Evolutionary conservation across 108 stramenopile species (phyloP), one percentile per base, ranked within the genome.

Genomic region (Cyclotella sp.): DNA sequence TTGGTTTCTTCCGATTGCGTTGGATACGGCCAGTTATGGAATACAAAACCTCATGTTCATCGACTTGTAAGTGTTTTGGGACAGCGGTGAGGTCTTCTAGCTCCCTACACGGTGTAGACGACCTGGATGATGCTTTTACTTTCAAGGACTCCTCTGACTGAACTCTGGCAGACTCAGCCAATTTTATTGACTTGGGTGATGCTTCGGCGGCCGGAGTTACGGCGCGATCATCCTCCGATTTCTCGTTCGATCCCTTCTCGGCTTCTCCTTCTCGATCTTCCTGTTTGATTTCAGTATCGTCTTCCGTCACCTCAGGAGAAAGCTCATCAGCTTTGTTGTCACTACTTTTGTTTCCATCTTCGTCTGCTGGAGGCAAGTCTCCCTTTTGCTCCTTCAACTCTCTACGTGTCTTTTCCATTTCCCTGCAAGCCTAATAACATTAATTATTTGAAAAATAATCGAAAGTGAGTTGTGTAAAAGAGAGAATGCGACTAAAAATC

Each of bases 331-430:
- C 0, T 46, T 62, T 49, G 26, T 67, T 11, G 0, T 65, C 64
- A 34, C 19, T 34, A 46, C 28, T 34, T n/a, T 44, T 30, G 62
- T 72, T 59, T 58, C 45, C 62, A 13, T 43, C 66, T 10, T 22
- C 40, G 8, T 70, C 45, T 58, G 21, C 44, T 30, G 9, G 13
- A 30, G 27, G 24, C 44, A 24, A 30, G 42, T 39, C 77, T 43
- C 18, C 55, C 55, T 59, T 55, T 77, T 26, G 70, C 63, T 70
- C 60, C 42, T 65, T 65, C 15, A 76, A 60, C 39, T 79, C 78
- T 62, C 52, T 72, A 45, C 83, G 71, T 65, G 91, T 54, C 53
- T 80, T 63, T 21, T 87, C 87, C 94, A 95, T 95, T 28, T 88
- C 82, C 66, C 89, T 84, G n/a, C 89, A 84, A 8, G 85, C 94